phyloP scores from a whole-genome alignment of 768 basidiomycete genomes.

The Ramaria sp. region DNA sequence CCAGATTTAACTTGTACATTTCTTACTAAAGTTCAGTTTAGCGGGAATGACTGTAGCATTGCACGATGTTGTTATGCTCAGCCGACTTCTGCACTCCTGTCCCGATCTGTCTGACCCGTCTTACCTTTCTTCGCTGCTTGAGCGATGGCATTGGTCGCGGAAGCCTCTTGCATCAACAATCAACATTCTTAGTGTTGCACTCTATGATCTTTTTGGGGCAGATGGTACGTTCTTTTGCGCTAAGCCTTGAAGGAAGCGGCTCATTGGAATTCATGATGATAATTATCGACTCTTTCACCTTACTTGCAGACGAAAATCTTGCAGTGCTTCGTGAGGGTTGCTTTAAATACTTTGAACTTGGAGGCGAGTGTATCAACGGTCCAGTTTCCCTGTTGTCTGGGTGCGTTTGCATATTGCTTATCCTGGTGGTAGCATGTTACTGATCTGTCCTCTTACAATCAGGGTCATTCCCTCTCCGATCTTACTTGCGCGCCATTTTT shows the following conservation, averaged over 20 bases:
- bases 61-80: conserved; percentile 70
- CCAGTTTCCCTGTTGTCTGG: conserved; percentile 87
- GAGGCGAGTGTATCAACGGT: conserved; percentile 79
- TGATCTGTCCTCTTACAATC: background rate
- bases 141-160: conserved; percentile 76
- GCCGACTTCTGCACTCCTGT: conserved; percentile 44
- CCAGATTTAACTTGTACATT: background rate
- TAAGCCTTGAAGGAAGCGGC: too few species aligned
- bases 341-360: conserved; percentile 94
- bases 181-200: conserved; percentile 85
- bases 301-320: conserved; percentile 48
- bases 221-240: conserved; percentile 51
- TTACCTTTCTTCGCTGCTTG: conserved; percentile 28
- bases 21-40: conserved; percentile 1
- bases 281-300: conserved; percentile 1
- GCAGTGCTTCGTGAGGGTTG: conserved; percentile 69
- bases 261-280: too few species aligned
- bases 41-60: conserved; percentile 98
- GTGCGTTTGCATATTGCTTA: conserved; percentile 30
- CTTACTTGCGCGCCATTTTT: conserved; percentile 85
- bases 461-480: conserved; percentile 76
- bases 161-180: conserved; percentile 79
- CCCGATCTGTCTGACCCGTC: conserved; percentile 27
- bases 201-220: conserved; percentile 92
- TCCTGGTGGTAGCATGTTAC: background rate